Evolutionary conservation across 192 early-diverging fungal genomes (phyloP), one percentile per base, ranked within the genome.

Genomic region (Geranomyces variabilis): DNA sequence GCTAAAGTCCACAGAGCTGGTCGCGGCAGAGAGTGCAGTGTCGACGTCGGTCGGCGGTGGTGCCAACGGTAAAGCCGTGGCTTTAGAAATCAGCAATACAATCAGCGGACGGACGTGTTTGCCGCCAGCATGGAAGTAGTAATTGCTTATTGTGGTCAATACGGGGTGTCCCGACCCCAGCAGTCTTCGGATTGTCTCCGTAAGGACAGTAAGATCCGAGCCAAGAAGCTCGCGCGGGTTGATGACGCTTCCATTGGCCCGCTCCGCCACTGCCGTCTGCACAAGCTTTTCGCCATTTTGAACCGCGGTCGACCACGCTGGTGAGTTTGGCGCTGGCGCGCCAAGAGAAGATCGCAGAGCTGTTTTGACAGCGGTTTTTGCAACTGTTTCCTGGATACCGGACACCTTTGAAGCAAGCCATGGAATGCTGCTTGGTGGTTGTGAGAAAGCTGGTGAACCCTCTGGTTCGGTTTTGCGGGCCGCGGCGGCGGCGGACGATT

Each of bases 81-180:
- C 96, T 77, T 93, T 88, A 10, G 94, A 88, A 41, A 96, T 87
- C 47, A 99, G 87, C 44, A 97, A 83, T 17, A 99, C 94, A 43
- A 99, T 75, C 49, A 99, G 76, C 10, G 96, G 96, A 31, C 96
- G 88, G 30, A 99, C 88, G 74, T 94, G 93, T 75, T 99, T 97
- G 26, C 93, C 94, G 51, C 80, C 76, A 14, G 91, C 87, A 21
- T 89, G 84, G 71, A 97, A 95, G 75, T 99, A 99, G 77, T 99
- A 95, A 67, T 87, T 88, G 59, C 87, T 88, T 48, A 99, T 88
- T 17, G 93, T 94, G 48, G 92, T 86, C 15, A 99, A 80, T 74
- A 97, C 90, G 26, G 95, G 95, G 71, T 97, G 95, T 17, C 90
- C 91, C 66, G 85, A 88, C 33, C 94, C 94, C 29, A 99, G 70